Base-by-base conservation (phyloP, 2,329 filamentous ascomycete species). In the Diaporthe sp. region DNA sequence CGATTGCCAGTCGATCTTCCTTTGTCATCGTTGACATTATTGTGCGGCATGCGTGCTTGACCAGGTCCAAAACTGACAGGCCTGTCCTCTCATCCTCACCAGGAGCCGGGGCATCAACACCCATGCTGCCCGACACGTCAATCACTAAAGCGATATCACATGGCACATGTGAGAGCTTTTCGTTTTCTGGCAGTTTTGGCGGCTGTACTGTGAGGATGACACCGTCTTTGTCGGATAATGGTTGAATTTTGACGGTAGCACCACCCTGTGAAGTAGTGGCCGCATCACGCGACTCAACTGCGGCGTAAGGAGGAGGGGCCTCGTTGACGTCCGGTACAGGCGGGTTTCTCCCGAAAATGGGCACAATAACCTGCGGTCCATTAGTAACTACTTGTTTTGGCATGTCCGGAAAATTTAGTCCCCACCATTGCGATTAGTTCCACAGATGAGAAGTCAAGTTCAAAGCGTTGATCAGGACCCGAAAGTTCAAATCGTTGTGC, bases 71-170 rank as follows among this genome's bases (percentile, higher is more conserved):
- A 2, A 92, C 84, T 0, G 86, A 88, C 0, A 92, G 81, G 0
- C 89, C 89, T 1, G 85, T 85, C 27, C 84, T 78, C 75, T 91
- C 88, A 2, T 79, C 75, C 22, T 81, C 72, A 19, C 84, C 85
- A 1, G 79, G 87, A 0, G 88, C 83, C 0, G 86, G 87, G 0
- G 90, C 90, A 1, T 81, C 77, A 0, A 74, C 70, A 1, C 74
- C 68, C 90, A 92, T 92, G 80, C 89, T 91, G 0, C 83, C 85
- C 0, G 90, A 92, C 19, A 91, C 84, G 78, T 92, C 90, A 71
- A 92, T 91, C 22, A 90, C 89, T 3, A 92, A 84, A 2, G 91
- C 90, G 42, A 92, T 88, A 75, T 92, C 90, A 78, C 88, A 91
- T 2, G 89, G 86, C 0, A 88, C 83, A 78, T 89, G 87, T 9